phyloP scores from a whole-genome alignment of 352 stramenopile genomes.

The Phytophthora melonis region DNA sequence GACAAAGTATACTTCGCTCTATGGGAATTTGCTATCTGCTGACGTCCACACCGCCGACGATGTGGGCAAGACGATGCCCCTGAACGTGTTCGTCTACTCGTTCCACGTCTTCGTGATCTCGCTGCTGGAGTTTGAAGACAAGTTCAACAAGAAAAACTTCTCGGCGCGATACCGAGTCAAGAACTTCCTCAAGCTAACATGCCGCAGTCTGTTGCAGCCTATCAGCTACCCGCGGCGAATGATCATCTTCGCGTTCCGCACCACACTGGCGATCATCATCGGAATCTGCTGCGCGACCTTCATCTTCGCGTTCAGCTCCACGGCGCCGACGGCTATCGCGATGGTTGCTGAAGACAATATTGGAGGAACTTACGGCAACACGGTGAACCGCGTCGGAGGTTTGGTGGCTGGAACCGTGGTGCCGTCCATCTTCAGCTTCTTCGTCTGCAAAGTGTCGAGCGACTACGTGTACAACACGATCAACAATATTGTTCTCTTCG shows the following conservation, averaged over 20 bases:
- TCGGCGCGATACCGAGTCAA: constrained; percentile 55
- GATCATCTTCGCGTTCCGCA: constrained; percentile 69
- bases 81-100: constrained; percentile 87
- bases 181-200: constrained; percentile 65
- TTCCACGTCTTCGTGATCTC: constrained; percentile 76
- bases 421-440: constrained; percentile 81
- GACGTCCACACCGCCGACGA: constrained; percentile 56
- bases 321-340: constrained; percentile 69
- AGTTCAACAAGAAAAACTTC: constrained; percentile 83
- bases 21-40: constrained; percentile 54
- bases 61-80: constrained; percentile 71
- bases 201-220: constrained; percentile 43
- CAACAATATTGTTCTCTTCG: constrained; percentile 73
- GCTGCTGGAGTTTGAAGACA: constrained; percentile 68
- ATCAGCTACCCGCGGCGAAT: constrained; percentile 56
- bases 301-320: constrained; percentile 77
- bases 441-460: constrained; percentile 67
- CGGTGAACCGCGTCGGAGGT: constrained; percentile 63
- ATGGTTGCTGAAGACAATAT: constrained; percentile 78
- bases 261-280: constrained; percentile 68
- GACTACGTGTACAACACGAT: constrained; percentile 62
- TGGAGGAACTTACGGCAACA: constrained; percentile 74
- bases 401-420: constrained; percentile 79
- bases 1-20: constrained; percentile 65
- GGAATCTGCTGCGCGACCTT: constrained; percentile 75